Evolutionary conservation across 164 flowering plant genomes (phyloP).

Genomic region (Litsea cubeba): DNA sequence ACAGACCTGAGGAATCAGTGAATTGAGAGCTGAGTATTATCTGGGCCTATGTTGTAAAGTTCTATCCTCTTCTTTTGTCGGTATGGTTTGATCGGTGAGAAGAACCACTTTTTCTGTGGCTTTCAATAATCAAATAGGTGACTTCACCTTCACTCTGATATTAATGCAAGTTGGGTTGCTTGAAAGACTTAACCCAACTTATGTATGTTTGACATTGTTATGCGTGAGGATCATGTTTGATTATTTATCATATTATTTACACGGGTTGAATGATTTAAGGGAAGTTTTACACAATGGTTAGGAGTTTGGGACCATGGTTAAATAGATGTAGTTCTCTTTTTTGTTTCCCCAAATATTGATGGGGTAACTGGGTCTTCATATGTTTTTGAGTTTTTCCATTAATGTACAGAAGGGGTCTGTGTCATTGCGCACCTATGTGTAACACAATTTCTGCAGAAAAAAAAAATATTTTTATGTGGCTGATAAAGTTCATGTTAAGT

Average conservation of each 20-base stretch:
- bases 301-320: too few species aligned
- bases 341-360: too few species aligned
- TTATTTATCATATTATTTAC: neutral
- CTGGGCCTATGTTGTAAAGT: neutral
- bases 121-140: neutral
- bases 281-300: neutral
- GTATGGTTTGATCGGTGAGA: neutral
- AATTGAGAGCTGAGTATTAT: neutral
- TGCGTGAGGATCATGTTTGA: neutral
- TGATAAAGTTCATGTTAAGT: too few species aligned
- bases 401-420: too few species aligned
- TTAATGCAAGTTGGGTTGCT: neutral
- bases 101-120: neutral
- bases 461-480: too few species aligned
- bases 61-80: neutral
- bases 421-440: too few species aligned
- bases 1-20: constrained; percentile 45
- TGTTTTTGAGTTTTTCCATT: too few species aligned
- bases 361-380: too few species aligned
- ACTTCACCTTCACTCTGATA: neutral
- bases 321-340: too few species aligned
- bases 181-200: neutral
- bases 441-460: too few species aligned
- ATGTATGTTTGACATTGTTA: neutral
- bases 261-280: neutral